These are phyloP conservation scores for Tetrapisispora namnaoensis DNA, from an alignment of 805 yeast species.

Conservation along the genomic window DNA sequence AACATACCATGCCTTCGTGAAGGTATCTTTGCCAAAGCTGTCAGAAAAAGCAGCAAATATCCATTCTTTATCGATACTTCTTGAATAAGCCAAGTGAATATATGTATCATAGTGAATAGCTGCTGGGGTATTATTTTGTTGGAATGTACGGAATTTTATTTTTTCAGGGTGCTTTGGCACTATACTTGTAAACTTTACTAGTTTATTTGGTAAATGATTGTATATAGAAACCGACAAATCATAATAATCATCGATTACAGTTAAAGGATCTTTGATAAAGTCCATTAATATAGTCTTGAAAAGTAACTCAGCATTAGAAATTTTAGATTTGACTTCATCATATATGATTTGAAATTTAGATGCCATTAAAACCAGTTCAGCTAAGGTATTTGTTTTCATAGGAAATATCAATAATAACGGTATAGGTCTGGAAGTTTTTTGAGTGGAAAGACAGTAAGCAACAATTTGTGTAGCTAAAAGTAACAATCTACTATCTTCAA, in stretches of 20 bases:
- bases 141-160: slow-evolving; percentile 37
- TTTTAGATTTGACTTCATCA: slow-evolving; percentile 23
- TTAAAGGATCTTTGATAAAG: slow-evolving; percentile 30
- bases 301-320: slow-evolving; percentile 21
- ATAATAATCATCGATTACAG: slow-evolving; percentile 26
- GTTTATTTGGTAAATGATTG: slow-evolving; percentile 37
- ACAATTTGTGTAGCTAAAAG: slow-evolving; percentile 40
- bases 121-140: slow-evolving; percentile 14
- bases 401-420: slow-evolving; percentile 26
- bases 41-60: slow-evolving; percentile 84
- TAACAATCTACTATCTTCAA: slow-evolving; percentile 38
- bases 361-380: slow-evolving; percentile 39
- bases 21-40: slow-evolving; percentile 58
- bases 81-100: slow-evolving; percentile 76
- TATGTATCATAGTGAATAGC: slow-evolving; percentile 46
- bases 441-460: slow-evolving; percentile 26
- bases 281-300: slow-evolving; percentile 37
- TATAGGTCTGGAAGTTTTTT: slow-evolving; percentile 19
- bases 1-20: slow-evolving; percentile 56
- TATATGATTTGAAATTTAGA: slow-evolving; percentile 40
- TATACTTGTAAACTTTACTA: slow-evolving; percentile 30
- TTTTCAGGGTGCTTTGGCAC: slow-evolving; percentile 35
- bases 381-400: slow-evolving; percentile 20
- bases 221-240: slow-evolving; percentile 46
- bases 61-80: slow-evolving; percentile 78